A percentile compares a stretch with the other conserved stretches of the same genome.
Conservation (phyloP, 306 rosid species). For the Sphenostylis stenocarpa region DNA sequence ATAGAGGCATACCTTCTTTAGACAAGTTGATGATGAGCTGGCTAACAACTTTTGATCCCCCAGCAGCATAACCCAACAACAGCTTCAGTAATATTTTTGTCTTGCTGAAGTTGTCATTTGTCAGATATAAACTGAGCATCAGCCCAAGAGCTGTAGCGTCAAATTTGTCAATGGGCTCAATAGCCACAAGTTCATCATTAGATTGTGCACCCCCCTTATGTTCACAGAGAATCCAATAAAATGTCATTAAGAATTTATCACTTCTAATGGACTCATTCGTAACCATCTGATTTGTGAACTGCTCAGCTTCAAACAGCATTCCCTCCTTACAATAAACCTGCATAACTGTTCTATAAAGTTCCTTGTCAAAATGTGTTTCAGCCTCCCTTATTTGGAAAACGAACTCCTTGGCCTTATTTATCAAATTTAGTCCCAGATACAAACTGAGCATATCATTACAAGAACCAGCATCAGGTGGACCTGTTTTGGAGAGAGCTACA, state of each 20-base stretch:
- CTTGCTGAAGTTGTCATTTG: constrained; percentile 48
- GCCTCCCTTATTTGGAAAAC: constrained; percentile 55
- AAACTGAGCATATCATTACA: constrained; percentile 78
- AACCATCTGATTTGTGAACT: constrained; percentile 56
- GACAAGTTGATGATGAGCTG: constrained; percentile 54
- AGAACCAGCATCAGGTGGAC: constrained; percentile 86
- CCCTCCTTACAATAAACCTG: constrained; percentile 77
- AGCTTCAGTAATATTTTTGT: constrained; percentile 50
- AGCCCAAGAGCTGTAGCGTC: constrained; percentile 66
- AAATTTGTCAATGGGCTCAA: constrained; percentile 50
- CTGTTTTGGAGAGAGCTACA: constrained; percentile 70
- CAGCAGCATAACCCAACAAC: constrained; percentile 49
- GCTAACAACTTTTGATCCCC: constrained; percentile 47
- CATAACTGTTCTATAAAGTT: constrained; percentile 68
- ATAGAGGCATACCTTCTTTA: constrained; percentile 61
- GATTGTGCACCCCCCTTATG: constrained; percentile 42
- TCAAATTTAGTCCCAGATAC: constrained; percentile 55
- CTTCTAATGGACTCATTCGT: constrained; percentile 37
- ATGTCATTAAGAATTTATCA: constrained; percentile 56
- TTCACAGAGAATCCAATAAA: constrained; percentile 49
- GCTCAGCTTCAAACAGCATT: constrained; percentile 64
- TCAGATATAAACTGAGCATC: constrained; percentile 61
- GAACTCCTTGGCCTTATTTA: constrained; percentile 68
- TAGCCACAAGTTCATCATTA: constrained; percentile 40
- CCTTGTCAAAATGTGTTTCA: constrained; percentile 56